These are phyloP conservation scores for Pseudonitzschia multiseries DNA, from an alignment of 108 stramenopile genomes.

Conservation along the genomic window DNA sequence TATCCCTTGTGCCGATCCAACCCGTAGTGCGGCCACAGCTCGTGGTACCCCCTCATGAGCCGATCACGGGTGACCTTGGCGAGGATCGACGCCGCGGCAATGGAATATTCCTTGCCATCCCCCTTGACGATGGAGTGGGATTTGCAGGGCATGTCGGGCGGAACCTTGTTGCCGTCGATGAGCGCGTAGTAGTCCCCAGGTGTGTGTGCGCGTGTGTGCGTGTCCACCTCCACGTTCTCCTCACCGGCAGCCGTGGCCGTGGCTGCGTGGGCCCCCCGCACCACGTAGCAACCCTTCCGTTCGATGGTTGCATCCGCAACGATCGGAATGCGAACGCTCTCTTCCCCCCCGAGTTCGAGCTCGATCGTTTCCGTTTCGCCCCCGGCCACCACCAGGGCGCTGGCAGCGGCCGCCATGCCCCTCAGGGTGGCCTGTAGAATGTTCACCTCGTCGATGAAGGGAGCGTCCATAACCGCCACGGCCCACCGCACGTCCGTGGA, in stretches of 20 bases:
- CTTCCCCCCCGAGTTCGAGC: background rate
- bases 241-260: conserved; percentile 14
- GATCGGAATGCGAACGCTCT: conserved; percentile 31
- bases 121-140: conserved; percentile 85
- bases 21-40: conserved; percentile 83
- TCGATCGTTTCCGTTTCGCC: background rate
- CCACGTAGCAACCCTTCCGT: conserved; percentile 62
- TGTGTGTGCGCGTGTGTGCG: background rate
- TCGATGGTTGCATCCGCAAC: conserved; percentile 32
- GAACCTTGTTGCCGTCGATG: conserved; percentile 87
- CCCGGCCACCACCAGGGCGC: conserved; percentile 16
- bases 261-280: no score
- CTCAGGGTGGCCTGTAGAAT: conserved; percentile 95
- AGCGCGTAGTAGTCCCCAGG: conserved; percentile 48
- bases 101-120: conserved; percentile 84
- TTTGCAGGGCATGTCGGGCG: conserved; percentile 73
- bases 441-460: conserved; percentile 95
- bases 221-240: no score
- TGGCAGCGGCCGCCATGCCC: conserved; percentile 73
- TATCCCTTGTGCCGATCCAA: conserved; percentile 95
- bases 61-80: conserved; percentile 97
- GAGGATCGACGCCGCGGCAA: conserved; percentile 94
- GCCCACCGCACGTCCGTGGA: conserved; percentile 73
- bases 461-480: conserved; percentile 75
- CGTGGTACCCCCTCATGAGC: conserved; percentile 89